Base-by-base conservation (phyloP, 345 rosid species). In the Acer negundo region DNA sequence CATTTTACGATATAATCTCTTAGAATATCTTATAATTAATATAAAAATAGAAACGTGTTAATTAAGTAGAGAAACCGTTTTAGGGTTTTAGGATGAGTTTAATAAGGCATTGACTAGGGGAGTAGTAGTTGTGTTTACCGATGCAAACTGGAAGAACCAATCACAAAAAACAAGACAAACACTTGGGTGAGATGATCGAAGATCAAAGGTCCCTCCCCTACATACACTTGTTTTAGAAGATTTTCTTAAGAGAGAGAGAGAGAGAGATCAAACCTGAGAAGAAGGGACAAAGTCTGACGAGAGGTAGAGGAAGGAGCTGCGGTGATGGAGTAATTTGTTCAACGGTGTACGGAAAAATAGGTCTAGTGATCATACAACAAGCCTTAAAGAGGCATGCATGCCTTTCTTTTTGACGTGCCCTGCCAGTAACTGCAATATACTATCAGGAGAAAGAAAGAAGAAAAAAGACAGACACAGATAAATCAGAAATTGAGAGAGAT, bases 281-380 rank as follows among this genome's bases (percentile, higher is more conserved):
- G 51, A 23, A 56, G 55, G 23, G 79, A 80, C 84, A 80, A 76
- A 72, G 15, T 69, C 82, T 84, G 82, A 75, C 81, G 59, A 56
- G 22, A 56, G 9, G 23, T 56, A n/a, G 22, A 19, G 62, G 23
- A 35, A 35, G 38, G 6, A 20, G 22, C 62, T 56, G 23, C n/a
- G 62, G 38, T 35, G 38, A 35, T 35, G 6, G 38, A 35, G 38
- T 4, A 4, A 6, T 35, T 35, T 35, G 17, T 49, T 49, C 55
- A 49, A 53, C 46, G 28, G 20, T 44, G 81, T 78, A 74, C 73
- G 64, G 69, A 40, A 28, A 28, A 28, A 28, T 63, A 35, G 40
- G n/a, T 7, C 46, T 35, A 63, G 8, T 69, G 74, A 35, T 68
- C 72, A 69, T 44, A 63, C 31, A 63, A 42, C 4, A 82, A 16